Percentiles rank a stretch among this genome's conserved stretches.
Evolutionary conservation across 768 basidiomycete species (phyloP).

Genomic region (Russula sp.): DNA sequence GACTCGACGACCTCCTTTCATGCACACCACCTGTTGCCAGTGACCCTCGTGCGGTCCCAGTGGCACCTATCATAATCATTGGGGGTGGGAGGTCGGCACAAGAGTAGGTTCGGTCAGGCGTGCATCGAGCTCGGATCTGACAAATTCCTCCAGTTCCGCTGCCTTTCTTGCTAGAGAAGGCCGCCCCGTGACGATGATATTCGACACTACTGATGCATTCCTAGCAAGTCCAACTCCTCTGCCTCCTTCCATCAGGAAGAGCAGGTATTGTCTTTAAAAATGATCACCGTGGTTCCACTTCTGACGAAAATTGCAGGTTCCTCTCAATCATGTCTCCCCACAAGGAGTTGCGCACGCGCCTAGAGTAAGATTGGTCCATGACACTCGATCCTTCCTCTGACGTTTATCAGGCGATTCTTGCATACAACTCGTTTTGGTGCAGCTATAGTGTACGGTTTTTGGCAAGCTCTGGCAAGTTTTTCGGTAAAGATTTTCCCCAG

Average conservation of each 20-base stretch:
- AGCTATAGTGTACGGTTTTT: conserved; percentile 40
- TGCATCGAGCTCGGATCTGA: background rate
- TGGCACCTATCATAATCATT: conserved; percentile 41
- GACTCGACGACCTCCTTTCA: conserved; percentile 38
- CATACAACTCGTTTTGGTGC: conserved; percentile 55
- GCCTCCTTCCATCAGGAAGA: conserved; percentile 52
- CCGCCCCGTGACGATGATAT: conserved; percentile 44
- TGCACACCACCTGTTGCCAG: conserved; percentile 14
- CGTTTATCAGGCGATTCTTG: conserved; percentile 43
- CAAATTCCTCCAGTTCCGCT: conserved; percentile 20
- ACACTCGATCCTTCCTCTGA: background rate
- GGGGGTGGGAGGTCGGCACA: conserved; percentile 66
- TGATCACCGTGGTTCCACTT: conserved; percentile 25
- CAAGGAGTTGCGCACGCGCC: conserved; percentile 38
- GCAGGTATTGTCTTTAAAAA: conserved; percentile 39
- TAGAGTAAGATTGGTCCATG: conserved; percentile 41
- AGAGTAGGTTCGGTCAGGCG: conserved; percentile 36
- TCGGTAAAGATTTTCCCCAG: conserved; percentile 33
- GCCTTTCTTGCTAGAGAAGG: conserved; percentile 46
- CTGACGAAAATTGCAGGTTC: conserved; percentile 33
- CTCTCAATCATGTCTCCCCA: conserved; percentile 45
- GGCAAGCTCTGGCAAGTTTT: conserved; percentile 34
- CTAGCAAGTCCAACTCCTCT: conserved; percentile 43
- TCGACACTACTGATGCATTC: conserved; percentile 39
- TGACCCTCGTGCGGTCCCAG: conserved; percentile 12